These are phyloP conservation scores for Acorus gramineus DNA, from an alignment of 106 monocot genomes.

Conservation along the genomic window DNA sequence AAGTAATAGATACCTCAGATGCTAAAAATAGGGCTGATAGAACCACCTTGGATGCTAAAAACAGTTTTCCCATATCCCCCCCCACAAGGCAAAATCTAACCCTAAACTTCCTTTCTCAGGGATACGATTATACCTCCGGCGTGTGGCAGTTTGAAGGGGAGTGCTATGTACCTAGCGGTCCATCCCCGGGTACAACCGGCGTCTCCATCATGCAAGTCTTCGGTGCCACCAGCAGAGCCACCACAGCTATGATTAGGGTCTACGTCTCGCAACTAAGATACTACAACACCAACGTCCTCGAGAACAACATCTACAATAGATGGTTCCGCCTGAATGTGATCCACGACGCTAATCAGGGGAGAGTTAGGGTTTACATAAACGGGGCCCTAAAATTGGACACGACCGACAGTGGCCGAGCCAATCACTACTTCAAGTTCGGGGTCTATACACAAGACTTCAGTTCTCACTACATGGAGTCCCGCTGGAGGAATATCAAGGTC, in stretches of 20 bases:
- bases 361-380: constrained; percentile 16
- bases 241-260: constrained; percentile 24
- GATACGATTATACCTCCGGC: constrained; percentile 17
- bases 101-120: not conserved
- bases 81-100: too few relatives aligned
- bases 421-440: constrained; percentile 28
- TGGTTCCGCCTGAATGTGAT: constrained; percentile 34
- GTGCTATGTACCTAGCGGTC: constrained; percentile 11
- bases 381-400: constrained; percentile 6
- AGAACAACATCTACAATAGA: constrained; percentile 12
- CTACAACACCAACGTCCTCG: constrained; percentile 8
- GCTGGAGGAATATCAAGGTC: constrained; percentile 27
- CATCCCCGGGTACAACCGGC: constrained; percentile 19
- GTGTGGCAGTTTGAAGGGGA: constrained; percentile 38
- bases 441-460: constrained; percentile 18
- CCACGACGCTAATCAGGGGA: constrained; percentile 10
- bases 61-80: too few relatives aligned
- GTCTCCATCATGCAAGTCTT: constrained; percentile 25
- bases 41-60: too few relatives aligned
- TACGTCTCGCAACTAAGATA: constrained; percentile 16
- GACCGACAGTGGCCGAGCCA: not conserved
- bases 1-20: too few relatives aligned
- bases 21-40: too few relatives aligned
- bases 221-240: not conserved
- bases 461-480: constrained; percentile 19